Base-by-base conservation (phyloP, 2,329 filamentous ascomycete genomes). In the Elsinoe necatrix region DNA sequence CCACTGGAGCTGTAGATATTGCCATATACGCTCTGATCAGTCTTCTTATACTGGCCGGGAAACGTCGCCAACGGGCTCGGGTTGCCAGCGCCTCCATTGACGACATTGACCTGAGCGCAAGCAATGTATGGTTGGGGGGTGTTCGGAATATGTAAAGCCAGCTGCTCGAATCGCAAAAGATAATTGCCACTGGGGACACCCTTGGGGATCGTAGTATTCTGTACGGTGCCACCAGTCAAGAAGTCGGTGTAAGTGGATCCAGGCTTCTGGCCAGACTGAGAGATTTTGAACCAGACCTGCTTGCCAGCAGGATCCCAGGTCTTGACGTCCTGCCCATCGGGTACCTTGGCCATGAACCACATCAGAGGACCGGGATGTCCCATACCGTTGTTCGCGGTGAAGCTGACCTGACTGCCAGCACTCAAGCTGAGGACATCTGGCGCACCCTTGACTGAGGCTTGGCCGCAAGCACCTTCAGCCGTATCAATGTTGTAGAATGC, bases 131-230 rank as follows among this genome's bases (percentile, higher is more conserved):
- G n/a, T 31, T 48, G 43, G 23, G 43, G 43, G 3, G 3, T n/a
- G 12, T 4, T 5, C 9, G 20, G 11, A 21, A 4, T 18, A 31
- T 56, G 54, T 12, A 56, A 27, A 4, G 54, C 54, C 7, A 56
- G 20, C 8, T 56, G 54, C 42, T 56, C 54, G 14, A 56, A 48
- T 1, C 54, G 41, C 8, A 43, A n/a, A 16, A 56, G 54, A 20
- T 56, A 56, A 16, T 56, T 18, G 7, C 54, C 54, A 12, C n/a
- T 37, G 3, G 54, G 54, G 20, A 47, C 37, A n/a, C 5, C 23
- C 7, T 16, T 16, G 14, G 54, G 54, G 25, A 56, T 56, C 3
- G 54, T 45, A 6, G 43, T 48, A 21, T 12, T 48, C 4, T 12
- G 7, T 7, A 12, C 7, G 6, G 3, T 48, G 43, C 6, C 6